Evolutionary conservation across 805 yeast genomes (phyloP).

Genomic region (Candida krabiensis): DNA sequence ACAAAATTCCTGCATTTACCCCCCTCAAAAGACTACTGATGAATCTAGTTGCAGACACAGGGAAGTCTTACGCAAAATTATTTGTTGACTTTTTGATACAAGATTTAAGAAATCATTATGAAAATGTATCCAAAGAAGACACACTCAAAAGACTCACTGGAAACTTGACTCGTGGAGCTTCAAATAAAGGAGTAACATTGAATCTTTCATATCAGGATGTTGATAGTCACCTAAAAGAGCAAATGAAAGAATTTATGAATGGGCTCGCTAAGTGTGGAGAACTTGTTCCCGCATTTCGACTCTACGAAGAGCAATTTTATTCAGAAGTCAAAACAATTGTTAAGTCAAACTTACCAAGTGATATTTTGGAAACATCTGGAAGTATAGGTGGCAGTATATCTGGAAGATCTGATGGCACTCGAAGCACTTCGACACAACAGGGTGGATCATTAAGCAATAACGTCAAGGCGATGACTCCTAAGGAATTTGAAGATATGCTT

Average conservation of each 20-base stretch:
- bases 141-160: slow-evolving; percentile 50
- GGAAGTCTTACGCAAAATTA: slow-evolving; percentile 60
- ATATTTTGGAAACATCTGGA: slow-evolving; percentile 18
- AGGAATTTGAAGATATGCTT: slow-evolving; percentile 75
- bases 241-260: slow-evolving; percentile 47
- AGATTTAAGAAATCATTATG: slow-evolving; percentile 63
- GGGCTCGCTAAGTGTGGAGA: slow-evolving; percentile 65
- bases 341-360: slow-evolving; percentile 60
- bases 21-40: slow-evolving; percentile 53
- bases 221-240: slow-evolving; percentile 36
- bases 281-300: slow-evolving; percentile 57
- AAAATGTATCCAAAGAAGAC: slow-evolving; percentile 42
- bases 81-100: slow-evolving; percentile 55
- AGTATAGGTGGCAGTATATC: slow-evolving; percentile 18
- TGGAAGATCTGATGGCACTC: slow-evolving; percentile 29
- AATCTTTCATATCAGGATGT: slow-evolving; percentile 10
- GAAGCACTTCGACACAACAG: slow-evolving; percentile 25
- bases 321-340: slow-evolving; percentile 74
- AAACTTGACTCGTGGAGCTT: slow-evolving; percentile 14
- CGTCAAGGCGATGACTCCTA: slow-evolving; percentile 66
- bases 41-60: slow-evolving; percentile 61
- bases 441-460: slow-evolving; percentile 33
- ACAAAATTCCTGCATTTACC: slow-evolving; percentile 49
- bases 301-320: slow-evolving; percentile 67
- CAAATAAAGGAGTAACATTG: slow-evolving; percentile 2